Conservation (phyloP, 352 stramenopile genomes). For the Phytophthora capsici region DNA sequence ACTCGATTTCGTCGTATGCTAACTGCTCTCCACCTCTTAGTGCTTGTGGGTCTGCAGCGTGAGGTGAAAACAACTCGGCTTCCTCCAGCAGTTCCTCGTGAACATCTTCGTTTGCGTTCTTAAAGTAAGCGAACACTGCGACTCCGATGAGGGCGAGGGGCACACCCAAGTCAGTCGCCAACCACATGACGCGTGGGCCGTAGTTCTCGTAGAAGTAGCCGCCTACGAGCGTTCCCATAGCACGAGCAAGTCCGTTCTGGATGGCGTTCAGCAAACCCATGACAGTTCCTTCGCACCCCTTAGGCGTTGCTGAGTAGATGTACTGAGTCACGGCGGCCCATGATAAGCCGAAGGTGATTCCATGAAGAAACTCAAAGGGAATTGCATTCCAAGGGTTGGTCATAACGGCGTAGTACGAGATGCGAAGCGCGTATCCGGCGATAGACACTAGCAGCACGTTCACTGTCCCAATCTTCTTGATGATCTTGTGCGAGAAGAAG, state of each 20-base stretch:
- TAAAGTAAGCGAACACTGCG: conserved; percentile 62
- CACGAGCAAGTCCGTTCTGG: conserved; percentile 67
- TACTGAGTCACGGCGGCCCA: conserved; percentile 76
- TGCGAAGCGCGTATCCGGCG: conserved; percentile 58
- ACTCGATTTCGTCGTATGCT: conserved; percentile 28
- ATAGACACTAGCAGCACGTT: conserved; percentile 57
- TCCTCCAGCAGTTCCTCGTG: conserved; percentile 39
- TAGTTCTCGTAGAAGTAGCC: conserved; percentile 80
- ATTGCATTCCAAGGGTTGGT: conserved; percentile 65
- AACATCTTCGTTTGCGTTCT: conserved; percentile 44
- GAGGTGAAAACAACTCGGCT: conserved; percentile 27
- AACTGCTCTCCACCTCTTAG: conserved; percentile 9
- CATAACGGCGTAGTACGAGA: conserved; percentile 76
- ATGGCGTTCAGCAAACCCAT: conserved; percentile 77
- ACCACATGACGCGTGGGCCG: conserved; percentile 64
- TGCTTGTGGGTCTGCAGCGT: conserved; percentile 21
- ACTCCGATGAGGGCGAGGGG: conserved; percentile 65
- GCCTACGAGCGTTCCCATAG: conserved; percentile 63
- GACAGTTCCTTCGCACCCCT: conserved; percentile 66
- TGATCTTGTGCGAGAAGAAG: conserved; percentile 70
- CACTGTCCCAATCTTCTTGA: conserved; percentile 66
- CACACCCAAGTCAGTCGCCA: conserved; percentile 62
- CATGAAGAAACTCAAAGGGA: conserved; percentile 77
- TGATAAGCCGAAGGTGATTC: conserved; percentile 67
- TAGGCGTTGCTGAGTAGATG: conserved; percentile 60